Percentiles rank a stretch among this genome's conserved stretches.
Conservation (phyloP, 73 alveolate genomes). For the Uronychia binucleata region DNA sequence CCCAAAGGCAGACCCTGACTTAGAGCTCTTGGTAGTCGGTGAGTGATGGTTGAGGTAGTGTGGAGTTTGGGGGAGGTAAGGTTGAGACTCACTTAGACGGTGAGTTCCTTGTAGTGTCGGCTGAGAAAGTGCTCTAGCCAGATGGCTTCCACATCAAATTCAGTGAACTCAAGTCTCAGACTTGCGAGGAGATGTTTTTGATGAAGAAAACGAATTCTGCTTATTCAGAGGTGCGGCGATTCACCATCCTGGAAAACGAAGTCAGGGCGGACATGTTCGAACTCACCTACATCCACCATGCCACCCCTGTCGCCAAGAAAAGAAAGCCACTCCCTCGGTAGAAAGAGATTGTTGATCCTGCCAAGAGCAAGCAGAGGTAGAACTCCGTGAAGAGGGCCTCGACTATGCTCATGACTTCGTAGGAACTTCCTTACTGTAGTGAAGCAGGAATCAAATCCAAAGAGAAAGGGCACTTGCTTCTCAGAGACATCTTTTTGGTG, state of each 20-base stretch:
- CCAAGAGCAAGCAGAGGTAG: background rate
- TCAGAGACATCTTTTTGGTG: constrained; percentile 32
- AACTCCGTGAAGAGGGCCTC: background rate
- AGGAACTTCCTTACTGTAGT: background rate
- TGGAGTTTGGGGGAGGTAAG: too few relatives aligned
- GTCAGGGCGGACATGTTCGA: background rate
- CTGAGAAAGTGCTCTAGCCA: background rate
- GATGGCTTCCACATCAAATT: constrained; percentile 30
- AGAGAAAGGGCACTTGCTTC: constrained; percentile 32
- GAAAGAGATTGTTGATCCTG: background rate
- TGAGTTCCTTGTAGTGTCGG: background rate
- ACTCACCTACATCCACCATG: background rate
- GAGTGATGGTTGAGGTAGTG: too few relatives aligned
- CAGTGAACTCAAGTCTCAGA: constrained; percentile 21
- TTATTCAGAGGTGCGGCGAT: constrained; percentile 1
- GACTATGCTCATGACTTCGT: background rate
- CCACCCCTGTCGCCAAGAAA: background rate
- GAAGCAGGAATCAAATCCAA: background rate
- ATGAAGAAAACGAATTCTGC: constrained; percentile 21
- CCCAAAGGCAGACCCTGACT: too few relatives aligned
- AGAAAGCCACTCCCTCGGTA: background rate
- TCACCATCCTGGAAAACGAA: background rate
- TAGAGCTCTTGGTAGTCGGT: too few relatives aligned
- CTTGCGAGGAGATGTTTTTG: constrained; percentile 24
- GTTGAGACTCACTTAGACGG: background rate